A percentile compares a stretch with the other conserved stretches of the same genome.
Evolutionary conservation across 2,329 filamentous ascomycete species (phyloP).

Genomic region (Penicillium rolfsii): DNA sequence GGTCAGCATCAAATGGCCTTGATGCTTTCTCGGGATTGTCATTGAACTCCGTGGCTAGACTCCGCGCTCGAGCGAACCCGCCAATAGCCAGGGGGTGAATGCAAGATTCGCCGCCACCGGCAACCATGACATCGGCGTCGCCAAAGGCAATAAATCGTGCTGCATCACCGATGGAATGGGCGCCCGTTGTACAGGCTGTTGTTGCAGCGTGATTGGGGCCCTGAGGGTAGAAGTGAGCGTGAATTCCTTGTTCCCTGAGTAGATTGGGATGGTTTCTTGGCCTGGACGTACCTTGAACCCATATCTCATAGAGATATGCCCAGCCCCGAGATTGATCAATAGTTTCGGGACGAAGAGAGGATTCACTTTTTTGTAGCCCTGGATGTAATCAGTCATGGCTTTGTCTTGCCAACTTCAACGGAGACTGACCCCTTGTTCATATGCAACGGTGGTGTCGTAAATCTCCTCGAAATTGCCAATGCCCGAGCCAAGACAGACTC

Average conservation of each 20-base stretch:
- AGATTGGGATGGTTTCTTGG: not conserved
- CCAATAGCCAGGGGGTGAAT: conserved; percentile 92
- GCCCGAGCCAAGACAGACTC: conserved; percentile 90
- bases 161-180: conserved; percentile 92
- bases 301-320: conserved; percentile 91
- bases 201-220: conserved; percentile 92
- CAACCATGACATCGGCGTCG: conserved; percentile 92
- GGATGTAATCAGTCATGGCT: conserved; percentile 14
- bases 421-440: conserved; percentile 67
- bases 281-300: conserved; percentile 64
- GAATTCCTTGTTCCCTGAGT: not conserved
- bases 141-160: conserved; percentile 89
- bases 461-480: conserved; percentile 94
- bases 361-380: conserved; percentile 93
- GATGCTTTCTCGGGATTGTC: conserved; percentile 70
- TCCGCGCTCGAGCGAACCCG: conserved; percentile 86
- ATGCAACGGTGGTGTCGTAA: conserved; percentile 79
- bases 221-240: conserved; percentile 43
- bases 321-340: conserved; percentile 91
- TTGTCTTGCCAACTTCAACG: not conserved
- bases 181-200: conserved; percentile 94
- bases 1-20: conserved; percentile 79
- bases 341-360: conserved; percentile 91
- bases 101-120: conserved; percentile 93
- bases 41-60: conserved; percentile 81